phyloP scores from a whole-genome alignment of 2,329 filamentous ascomycete genomes.

The Thielaviopsis euricoi region DNA sequence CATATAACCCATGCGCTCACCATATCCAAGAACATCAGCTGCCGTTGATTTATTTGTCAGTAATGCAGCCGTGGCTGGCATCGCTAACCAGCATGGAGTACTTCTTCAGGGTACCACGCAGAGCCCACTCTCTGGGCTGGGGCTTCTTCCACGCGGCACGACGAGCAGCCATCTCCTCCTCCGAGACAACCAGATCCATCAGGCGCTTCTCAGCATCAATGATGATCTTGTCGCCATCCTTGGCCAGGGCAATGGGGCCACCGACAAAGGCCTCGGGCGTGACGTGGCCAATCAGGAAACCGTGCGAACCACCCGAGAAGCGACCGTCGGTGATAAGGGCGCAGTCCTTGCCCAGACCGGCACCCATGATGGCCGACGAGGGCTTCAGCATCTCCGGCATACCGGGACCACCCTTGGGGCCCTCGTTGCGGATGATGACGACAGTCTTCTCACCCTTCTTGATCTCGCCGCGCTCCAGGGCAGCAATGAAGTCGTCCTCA shows the following conservation, averaged over 20 bases:
- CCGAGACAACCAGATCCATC: slow-evolving; percentile 49
- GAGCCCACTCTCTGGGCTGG: slow-evolving; percentile 29
- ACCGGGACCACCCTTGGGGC: slow-evolving; percentile 80
- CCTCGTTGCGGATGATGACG: slow-evolving; percentile 82
- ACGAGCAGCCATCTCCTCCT: slow-evolving; percentile 45
- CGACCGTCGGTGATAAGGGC: slow-evolving; percentile 60
- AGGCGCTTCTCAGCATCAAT: slow-evolving; percentile 65
- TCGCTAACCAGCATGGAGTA: slow-evolving; percentile 46
- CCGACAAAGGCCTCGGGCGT: slow-evolving; percentile 77
- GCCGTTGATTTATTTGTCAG: slow-evolving; percentile 21
- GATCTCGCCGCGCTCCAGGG: slow-evolving; percentile 61
- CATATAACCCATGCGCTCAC: no score
- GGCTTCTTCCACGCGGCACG: slow-evolving; percentile 46
- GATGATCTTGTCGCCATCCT: slow-evolving; percentile 62
- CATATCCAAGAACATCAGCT: neutral
- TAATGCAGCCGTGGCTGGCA: slow-evolving; percentile 43
- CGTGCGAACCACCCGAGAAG: slow-evolving; percentile 69
- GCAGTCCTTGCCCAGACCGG: slow-evolving; percentile 60
- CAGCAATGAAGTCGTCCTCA: slow-evolving; percentile 63
- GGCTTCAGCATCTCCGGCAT: slow-evolving; percentile 95
- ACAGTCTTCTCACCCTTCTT: slow-evolving; percentile 79
- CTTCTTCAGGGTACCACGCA: slow-evolving; percentile 52
- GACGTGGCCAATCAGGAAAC: slow-evolving; percentile 76
- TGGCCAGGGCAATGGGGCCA: slow-evolving; percentile 68
- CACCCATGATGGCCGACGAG: slow-evolving; percentile 84